Conservation (phyloP, 2,329 filamentous ascomycete genomes). For the Cercospora beticola region DNA sequence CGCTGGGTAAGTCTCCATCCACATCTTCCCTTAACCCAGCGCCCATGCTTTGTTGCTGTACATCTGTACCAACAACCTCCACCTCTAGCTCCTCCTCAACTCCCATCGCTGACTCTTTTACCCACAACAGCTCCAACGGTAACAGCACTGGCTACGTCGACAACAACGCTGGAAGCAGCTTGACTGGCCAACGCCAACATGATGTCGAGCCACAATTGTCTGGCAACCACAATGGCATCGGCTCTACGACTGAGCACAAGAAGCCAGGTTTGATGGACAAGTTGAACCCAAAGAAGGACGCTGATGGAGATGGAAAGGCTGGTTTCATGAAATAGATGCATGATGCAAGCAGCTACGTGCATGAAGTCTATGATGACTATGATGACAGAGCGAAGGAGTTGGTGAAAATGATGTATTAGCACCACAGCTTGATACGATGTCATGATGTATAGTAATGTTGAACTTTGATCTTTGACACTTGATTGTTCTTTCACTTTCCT, state of each 20-base stretch:
- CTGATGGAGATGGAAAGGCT: constrained; percentile 56
- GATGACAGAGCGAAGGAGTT: neutral
- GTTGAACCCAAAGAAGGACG: constrained; percentile 56
- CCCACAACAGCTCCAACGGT: neutral
- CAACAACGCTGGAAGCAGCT: neutral
- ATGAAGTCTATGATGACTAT: neutral
- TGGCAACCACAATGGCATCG: constrained; percentile 9
- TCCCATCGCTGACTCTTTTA: constrained; percentile 9
- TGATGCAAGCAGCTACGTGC: neutral
- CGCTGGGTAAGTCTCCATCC: constrained; percentile 3
- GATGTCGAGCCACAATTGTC: constrained; percentile 1
- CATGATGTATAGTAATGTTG: neutral
- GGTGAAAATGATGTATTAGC: neutral
- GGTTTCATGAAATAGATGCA: constrained; percentile 52
- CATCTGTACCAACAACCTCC: no score
- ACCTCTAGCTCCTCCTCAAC: neutral
- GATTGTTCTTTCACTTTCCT: no score
- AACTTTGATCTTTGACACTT: neutral
- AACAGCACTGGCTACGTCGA: neutral
- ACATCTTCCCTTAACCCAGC: no score
- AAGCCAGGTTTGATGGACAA: constrained; percentile 55
- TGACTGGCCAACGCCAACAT: constrained; percentile 6
- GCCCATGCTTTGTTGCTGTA: no score
- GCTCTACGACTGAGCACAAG: constrained; percentile 16
- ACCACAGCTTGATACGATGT: neutral